phyloP scores from a whole-genome alignment of 140 eudicot species.

The Oenanthe javanica region DNA sequence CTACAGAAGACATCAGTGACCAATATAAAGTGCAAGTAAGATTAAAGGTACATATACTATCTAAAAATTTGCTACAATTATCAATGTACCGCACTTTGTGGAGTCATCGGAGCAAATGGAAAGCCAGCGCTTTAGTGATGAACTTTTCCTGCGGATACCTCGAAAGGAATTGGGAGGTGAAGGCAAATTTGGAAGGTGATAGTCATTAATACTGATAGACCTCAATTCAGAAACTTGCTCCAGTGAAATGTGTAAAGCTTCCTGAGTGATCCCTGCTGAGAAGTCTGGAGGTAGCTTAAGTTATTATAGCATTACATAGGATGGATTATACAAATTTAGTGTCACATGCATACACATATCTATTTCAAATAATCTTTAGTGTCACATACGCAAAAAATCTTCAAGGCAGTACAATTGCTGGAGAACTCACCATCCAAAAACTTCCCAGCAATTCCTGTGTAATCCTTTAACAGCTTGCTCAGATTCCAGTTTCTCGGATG shows the following conservation, averaged over 20 bases:
- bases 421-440: constrained; percentile 55
- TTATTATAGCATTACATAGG: background rate
- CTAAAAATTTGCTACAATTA: background rate
- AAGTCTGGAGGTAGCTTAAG: constrained; percentile 36
- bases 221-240: constrained; percentile 35
- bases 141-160: constrained; percentile 74
- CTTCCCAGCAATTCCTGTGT: constrained; percentile 45
- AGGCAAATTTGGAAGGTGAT: constrained; percentile 62
- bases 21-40: background rate
- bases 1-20: constrained; percentile 28
- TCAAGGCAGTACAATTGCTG: background rate
- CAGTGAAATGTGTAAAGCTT: constrained; percentile 50
- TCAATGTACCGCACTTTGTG: constrained; percentile 40
- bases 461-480: constrained; percentile 61
- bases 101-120: constrained; percentile 81
- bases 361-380: background rate
- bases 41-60: background rate
- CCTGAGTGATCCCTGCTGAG: constrained; percentile 60
- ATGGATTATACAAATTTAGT: background rate
- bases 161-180: constrained; percentile 70
- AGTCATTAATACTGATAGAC: constrained; percentile 38
- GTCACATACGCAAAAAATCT: no score
- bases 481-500: constrained; percentile 82
- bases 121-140: constrained; percentile 87
- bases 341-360: background rate